These are phyloP conservation scores for Colletotrichum somersetense DNA, from an alignment of 2,329 filamentous ascomycete genomes.

Conservation along the genomic window DNA sequence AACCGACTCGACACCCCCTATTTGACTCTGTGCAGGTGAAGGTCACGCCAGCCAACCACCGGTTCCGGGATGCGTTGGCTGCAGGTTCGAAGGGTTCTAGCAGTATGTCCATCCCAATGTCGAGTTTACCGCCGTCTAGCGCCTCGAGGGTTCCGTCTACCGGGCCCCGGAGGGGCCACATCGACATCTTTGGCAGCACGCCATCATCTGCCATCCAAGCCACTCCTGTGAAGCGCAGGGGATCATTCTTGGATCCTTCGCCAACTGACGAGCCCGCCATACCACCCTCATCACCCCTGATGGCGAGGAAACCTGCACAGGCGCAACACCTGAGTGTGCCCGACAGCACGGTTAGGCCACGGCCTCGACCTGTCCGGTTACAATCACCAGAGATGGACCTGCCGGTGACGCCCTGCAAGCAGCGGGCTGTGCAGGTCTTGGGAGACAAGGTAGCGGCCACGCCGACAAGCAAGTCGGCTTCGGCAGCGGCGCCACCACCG, in stretches of 20 bases:
- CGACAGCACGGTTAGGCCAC: slow-evolving; percentile 48
- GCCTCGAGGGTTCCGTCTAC: slow-evolving; percentile 58
- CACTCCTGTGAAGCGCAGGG: slow-evolving; percentile 37
- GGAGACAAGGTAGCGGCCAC: slow-evolving; percentile 41
- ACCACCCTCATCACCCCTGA: slow-evolving; percentile 54
- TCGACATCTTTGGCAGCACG: slow-evolving; percentile 47
- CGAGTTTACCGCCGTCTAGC: slow-evolving; percentile 53
- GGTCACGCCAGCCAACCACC: slow-evolving; percentile 68
- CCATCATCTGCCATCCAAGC: slow-evolving; percentile 42
- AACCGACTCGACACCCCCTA: slow-evolving; percentile 56
- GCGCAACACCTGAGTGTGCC: slow-evolving; percentile 30
- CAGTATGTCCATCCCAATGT: slow-evolving; percentile 26
- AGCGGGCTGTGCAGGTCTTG: slow-evolving; percentile 42
- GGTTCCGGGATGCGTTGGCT: slow-evolving; percentile 65
- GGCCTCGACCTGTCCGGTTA: slow-evolving; percentile 26
- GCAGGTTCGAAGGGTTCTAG: slow-evolving; percentile 45
- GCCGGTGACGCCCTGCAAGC: slow-evolving; percentile 56
- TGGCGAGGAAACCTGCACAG: slow-evolving; percentile 45
- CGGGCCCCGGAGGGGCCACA: slow-evolving; percentile 50
- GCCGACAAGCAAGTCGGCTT: slow-evolving; percentile 14
- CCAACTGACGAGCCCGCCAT: slow-evolving; percentile 47
- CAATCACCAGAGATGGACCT: slow-evolving; percentile 42
- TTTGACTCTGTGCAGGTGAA: slow-evolving; percentile 63
- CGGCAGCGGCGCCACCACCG: slow-evolving; percentile 2
- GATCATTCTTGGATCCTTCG: neutral